Evolutionary conservation across 768 basidiomycete species (phyloP), one percentile per base, ranked within the genome.

Genomic region (Glaciozyma antarctica): DNA sequence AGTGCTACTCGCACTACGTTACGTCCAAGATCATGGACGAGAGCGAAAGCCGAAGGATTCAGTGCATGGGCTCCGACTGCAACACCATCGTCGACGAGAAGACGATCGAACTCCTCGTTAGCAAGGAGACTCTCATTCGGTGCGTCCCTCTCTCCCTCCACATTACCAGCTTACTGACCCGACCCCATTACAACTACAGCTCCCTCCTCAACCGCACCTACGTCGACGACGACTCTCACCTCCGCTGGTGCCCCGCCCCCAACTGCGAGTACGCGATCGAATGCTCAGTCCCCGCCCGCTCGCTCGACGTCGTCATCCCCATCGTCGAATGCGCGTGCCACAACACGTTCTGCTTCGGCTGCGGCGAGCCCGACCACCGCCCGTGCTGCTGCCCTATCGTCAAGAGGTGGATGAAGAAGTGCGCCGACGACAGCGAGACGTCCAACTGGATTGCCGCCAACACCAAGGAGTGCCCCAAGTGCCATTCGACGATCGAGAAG

Each of bases 391-490:
- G 95, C 77, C 80, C 78, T 8, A 86, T 93, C 28, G 89, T 92
- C 68, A 86, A 82, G 80, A 82, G 91, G 81, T 99, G 95, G 95
- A 78, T 93, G 73, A 89, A 87, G 83, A 98, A 99, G 78, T 98
- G 95, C 77, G 84, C 85, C 58, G 95, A 99, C 76, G 95, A 99
- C 75, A 89, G 87, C 68, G 95, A 99, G 79, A 99, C 95, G 22
- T 90, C 92, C 30, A 98, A 99, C 77, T 99, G 95, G 95, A 91
- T 99, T 81, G 91, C 90, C 83, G 95, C 92, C 69, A 97, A 99
- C 76, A 99, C 95, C 49, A 98, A 99, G 81, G 95, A 99, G 77
- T 99, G 95, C 76, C 81, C 84, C 24, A 86, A 91, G 75, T 99
- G 95, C 76, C 87, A 90, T 76, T 91, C 90, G 73, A 98, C 95